Evolutionary conservation across 495 filamentous ascomycete genomes (phyloP).

Genomic region (Ramalina intermedia): DNA sequence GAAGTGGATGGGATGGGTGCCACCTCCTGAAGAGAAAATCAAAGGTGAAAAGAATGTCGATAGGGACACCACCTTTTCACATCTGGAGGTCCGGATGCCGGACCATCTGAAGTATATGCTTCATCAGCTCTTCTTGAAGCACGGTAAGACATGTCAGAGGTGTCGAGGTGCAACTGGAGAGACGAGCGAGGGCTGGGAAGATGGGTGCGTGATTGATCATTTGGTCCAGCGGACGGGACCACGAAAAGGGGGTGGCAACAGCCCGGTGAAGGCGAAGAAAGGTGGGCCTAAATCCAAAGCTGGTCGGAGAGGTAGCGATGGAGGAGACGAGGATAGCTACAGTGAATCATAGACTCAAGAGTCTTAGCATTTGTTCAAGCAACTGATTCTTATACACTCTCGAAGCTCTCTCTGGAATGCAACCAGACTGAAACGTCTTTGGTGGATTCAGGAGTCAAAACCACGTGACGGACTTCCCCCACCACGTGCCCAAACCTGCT

Average conservation of each 20-base stretch:
- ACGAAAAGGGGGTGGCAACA: constrained; percentile 19
- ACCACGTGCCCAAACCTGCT: too few species aligned
- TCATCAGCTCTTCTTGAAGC: constrained; percentile 74
- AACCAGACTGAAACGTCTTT: too few species aligned
- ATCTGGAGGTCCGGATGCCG: constrained; percentile 69
- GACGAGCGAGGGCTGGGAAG: constrained; percentile 29
- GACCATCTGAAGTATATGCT: constrained; percentile 79
- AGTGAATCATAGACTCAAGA: too few species aligned
- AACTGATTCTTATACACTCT: too few species aligned
- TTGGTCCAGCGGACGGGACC: constrained; percentile 31
- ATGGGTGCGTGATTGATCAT: constrained; percentile 38
- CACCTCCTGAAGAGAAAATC: constrained; percentile 23
- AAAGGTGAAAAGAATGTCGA: constrained; percentile 32
- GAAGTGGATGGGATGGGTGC: constrained; percentile 78
- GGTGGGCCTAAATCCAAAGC: not conserved
- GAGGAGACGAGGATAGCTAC: not conserved
- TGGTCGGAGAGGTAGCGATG: not conserved
- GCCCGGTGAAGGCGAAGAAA: not conserved
- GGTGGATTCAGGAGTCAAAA: too few species aligned
- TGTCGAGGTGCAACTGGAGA: constrained; percentile 48
- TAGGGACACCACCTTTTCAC: constrained; percentile 58
- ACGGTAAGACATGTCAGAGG: constrained; percentile 67
- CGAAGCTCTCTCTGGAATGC: too few species aligned
- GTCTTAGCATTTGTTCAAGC: too few species aligned
- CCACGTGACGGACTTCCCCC: too few species aligned